Evolutionary conservation across 257 asterid species (phyloP).

Genomic region (Solanum bukasovii): DNA sequence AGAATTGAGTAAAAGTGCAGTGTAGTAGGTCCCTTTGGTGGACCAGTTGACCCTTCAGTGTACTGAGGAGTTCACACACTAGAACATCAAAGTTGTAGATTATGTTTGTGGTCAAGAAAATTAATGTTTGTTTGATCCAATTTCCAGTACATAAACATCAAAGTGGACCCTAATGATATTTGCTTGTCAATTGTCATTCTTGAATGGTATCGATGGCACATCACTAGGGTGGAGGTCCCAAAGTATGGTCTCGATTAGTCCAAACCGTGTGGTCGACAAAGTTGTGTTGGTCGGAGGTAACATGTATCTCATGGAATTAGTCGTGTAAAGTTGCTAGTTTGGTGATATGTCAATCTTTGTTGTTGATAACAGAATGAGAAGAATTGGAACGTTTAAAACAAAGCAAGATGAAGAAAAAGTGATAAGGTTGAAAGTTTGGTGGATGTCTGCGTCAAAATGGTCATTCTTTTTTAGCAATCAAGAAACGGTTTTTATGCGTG

Average conservation of each 20-base stretch:
- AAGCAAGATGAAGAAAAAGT: neutral
- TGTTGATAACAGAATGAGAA: neutral
- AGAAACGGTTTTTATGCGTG: neutral
- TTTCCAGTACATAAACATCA: neutral
- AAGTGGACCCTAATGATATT: neutral
- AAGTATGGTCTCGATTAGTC: neutral
- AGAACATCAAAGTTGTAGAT: neutral
- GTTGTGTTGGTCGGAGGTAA: neutral
- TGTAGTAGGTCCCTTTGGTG: neutral
- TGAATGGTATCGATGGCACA: neutral
- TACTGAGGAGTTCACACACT: neutral
- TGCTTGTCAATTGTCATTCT: neutral
- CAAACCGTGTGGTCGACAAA: neutral
- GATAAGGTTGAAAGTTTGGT: slow-evolving; percentile 23
- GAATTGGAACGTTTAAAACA: neutral
- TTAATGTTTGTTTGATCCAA: neutral
- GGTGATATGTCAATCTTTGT: neutral
- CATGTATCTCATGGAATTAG: neutral
- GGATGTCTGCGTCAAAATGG: slow-evolving; percentile 14
- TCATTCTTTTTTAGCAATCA: neutral
- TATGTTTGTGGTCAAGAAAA: neutral
- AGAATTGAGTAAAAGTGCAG: neutral
- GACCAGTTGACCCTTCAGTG: slow-evolving; percentile 1
- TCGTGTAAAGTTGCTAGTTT: neutral
- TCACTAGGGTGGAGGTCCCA: neutral